Percentiles rank a stretch among this genome's conserved stretches.
These are phyloP conservation scores for Phialocephala subalpina DNA, from an alignment of 2,329 filamentous ascomycete genomes.

Conservation along the genomic window DNA sequence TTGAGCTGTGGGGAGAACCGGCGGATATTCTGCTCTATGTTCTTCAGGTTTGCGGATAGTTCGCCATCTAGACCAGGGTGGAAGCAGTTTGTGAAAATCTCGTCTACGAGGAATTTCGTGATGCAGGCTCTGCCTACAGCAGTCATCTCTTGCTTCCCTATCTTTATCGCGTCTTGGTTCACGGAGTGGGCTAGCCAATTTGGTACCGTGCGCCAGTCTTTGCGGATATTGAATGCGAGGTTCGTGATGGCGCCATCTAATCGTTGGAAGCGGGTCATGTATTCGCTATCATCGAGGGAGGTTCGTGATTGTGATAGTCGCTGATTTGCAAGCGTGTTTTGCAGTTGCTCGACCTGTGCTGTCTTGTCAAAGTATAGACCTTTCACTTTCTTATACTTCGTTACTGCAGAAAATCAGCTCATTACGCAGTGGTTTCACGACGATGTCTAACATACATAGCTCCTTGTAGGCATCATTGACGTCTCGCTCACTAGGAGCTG, in stretches of 20 bases:
- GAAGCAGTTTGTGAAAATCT: slow-evolving; percentile 91
- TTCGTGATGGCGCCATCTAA: slow-evolving; percentile 95
- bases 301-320: slow-evolving; percentile 93
- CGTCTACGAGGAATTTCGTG: slow-evolving; percentile 87
- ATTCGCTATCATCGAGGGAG: slow-evolving; percentile 94
- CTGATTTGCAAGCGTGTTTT: slow-evolving; percentile 97
- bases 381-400: slow-evolving; percentile 98
- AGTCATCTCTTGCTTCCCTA: slow-evolving; percentile 97
- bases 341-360: slow-evolving; percentile 88
- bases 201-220: slow-evolving; percentile 88
- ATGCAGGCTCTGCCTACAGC: slow-evolving; percentile 91
- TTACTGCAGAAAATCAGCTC: slow-evolving; percentile 61
- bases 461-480: slow-evolving; percentile 50
- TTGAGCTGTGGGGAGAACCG: slow-evolving; percentile 75
- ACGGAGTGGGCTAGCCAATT: slow-evolving; percentile 81
- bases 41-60: slow-evolving; percentile 82
- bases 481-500: slow-evolving; percentile 41
- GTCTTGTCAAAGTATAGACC: slow-evolving; percentile 95
- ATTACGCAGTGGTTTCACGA: background rate
- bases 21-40: slow-evolving; percentile 87
- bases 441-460: slow-evolving; percentile 46
- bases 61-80: slow-evolving; percentile 84
- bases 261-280: slow-evolving; percentile 85
- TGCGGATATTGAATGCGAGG: slow-evolving; percentile 93
- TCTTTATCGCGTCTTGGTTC: slow-evolving; percentile 84